Base-by-base conservation (phyloP, 2,329 filamentous ascomycete genomes). In the Chrysoporthe austroafricana region DNA sequence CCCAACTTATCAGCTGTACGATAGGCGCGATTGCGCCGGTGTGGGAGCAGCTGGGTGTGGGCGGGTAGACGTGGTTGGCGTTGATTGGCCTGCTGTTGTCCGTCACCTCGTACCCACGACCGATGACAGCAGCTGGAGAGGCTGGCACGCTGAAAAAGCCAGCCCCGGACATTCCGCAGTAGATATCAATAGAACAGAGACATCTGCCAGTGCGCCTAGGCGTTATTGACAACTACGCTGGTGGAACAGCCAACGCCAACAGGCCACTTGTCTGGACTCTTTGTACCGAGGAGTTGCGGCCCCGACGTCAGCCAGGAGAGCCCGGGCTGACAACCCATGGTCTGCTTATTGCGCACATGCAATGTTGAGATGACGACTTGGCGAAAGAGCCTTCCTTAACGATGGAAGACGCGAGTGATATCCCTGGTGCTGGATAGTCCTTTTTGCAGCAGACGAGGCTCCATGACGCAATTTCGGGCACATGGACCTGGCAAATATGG, bases 41-140 rank as follows among this genome's bases (percentile, higher is more conserved):
- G 62, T 67, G 66, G 61, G 63, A 63, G 18, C 9, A 72, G 71
- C 69, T 73, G 73, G 71, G 70, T 73, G 74, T 74, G 74, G 68
- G 68, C 73, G 73, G 71, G 74, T 69, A 75, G 74, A 77, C 75
- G 75, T 77, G 75, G 75, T 76, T 63, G 62, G 67, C 71, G 71
- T 50, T 77, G 75, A 77, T 77, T 77, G 75, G 75, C 52, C 67
- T 72, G 70, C 72, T 71, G 62, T 64, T 63, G 62, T 70, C 61
- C 70, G 68, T 71, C 69, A 67, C 73, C 34, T 75, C 66, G 68
- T 68, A 66, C 71, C 73, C 74, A 73, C 74, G 72, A 71, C 71
- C 72, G 70, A 71, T 69, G 63, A 70, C 64, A 67, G n/a, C 61
- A 66, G 36, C 62, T 59, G 57, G 58, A 61, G 71, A 73, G 71